phyloP scores from a whole-genome alignment of 495 filamentous ascomycete species.

The Lasiosphaeris hirsuta region DNA sequence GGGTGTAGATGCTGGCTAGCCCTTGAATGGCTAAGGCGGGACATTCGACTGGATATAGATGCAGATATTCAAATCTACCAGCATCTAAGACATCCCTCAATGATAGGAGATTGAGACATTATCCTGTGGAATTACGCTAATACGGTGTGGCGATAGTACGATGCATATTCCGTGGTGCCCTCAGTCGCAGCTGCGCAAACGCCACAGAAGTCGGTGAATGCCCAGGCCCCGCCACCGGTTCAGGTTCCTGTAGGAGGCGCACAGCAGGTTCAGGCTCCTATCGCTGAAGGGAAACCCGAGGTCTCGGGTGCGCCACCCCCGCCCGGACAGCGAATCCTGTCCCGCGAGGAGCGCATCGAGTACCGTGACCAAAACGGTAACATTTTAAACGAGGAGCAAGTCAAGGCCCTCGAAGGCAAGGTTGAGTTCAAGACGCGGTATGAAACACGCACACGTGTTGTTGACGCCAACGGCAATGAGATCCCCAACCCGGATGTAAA shows the following conservation, averaged over 20 bases:
- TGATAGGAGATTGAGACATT: too few relatives aligned
- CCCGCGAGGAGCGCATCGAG: conserved; percentile 80
- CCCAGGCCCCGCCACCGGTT: conserved; percentile 23
- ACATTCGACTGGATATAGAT: too few relatives aligned
- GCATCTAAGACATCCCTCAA: too few relatives aligned
- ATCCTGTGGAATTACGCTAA: conserved; percentile 18
- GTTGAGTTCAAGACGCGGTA: conserved; percentile 93
- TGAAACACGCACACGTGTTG: conserved; percentile 80
- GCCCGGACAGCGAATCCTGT: conserved; percentile 53
- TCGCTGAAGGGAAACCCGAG: conserved; percentile 20
- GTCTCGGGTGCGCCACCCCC: conserved; percentile 45
- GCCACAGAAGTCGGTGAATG: conserved; percentile 22
- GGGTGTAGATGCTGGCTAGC: conserved; percentile 12
- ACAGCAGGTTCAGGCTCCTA: conserved; percentile 20
- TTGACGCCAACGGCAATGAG: conserved; percentile 75
- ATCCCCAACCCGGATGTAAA: conserved; percentile 41
- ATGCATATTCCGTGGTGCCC: conserved; percentile 36
- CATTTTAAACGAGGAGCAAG: conserved; percentile 75
- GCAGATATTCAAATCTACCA: too few relatives aligned
- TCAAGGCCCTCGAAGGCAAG: conserved; percentile 80
- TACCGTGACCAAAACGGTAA: conserved; percentile 95
- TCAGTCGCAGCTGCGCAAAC: conserved; percentile 34
- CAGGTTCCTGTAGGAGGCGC: conserved; percentile 17
- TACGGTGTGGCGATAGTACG: conserved; percentile 33
- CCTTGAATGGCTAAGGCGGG: too few relatives aligned